Conservation (phyloP, 495 filamentous ascomycete species). For the Penicillium paradoxum region DNA sequence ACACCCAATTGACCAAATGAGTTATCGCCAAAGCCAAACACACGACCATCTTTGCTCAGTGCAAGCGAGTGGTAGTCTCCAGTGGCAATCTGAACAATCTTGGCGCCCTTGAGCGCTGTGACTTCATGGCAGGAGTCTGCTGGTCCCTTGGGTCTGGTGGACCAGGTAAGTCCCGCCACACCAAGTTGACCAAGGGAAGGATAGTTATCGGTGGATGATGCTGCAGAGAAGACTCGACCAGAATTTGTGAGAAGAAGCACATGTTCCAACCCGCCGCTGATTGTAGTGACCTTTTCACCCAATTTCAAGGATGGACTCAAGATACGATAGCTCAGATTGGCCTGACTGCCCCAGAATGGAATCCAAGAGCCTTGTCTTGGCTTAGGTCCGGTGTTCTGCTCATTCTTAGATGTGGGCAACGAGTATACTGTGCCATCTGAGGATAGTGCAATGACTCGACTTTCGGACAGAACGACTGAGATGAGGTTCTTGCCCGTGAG, state of each 20-base stretch:
- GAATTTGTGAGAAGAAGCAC: slow-evolving; percentile 76
- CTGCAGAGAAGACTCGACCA: slow-evolving; percentile 82
- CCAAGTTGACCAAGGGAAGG: slow-evolving; percentile 84
- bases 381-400: slow-evolving; percentile 63
- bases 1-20: slow-evolving; percentile 80
- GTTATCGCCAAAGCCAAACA: slow-evolving; percentile 93
- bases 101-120: slow-evolving; percentile 54
- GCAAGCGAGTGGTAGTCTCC: slow-evolving; percentile 86
- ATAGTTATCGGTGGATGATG: slow-evolving; percentile 69
- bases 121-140: slow-evolving; percentile 80
- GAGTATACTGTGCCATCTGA: slow-evolving; percentile 81
- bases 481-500: slow-evolving; percentile 75
- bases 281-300: slow-evolving; percentile 68
- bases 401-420: slow-evolving; percentile 66
- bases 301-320: slow-evolving; percentile 65
- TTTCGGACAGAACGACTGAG: slow-evolving; percentile 66
- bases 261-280: slow-evolving; percentile 78
- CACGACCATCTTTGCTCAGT: slow-evolving; percentile 64
- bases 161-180: slow-evolving; percentile 74
- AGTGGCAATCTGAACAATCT: slow-evolving; percentile 67
- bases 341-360: slow-evolving; percentile 60
- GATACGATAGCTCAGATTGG: slow-evolving; percentile 63
- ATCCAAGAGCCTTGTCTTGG: slow-evolving; percentile 63
- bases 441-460: slow-evolving; percentile 76
- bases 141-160: slow-evolving; percentile 67